Conservation (phyloP, 306 rosid genomes). For the Amphicarpaea edgeworthii region DNA sequence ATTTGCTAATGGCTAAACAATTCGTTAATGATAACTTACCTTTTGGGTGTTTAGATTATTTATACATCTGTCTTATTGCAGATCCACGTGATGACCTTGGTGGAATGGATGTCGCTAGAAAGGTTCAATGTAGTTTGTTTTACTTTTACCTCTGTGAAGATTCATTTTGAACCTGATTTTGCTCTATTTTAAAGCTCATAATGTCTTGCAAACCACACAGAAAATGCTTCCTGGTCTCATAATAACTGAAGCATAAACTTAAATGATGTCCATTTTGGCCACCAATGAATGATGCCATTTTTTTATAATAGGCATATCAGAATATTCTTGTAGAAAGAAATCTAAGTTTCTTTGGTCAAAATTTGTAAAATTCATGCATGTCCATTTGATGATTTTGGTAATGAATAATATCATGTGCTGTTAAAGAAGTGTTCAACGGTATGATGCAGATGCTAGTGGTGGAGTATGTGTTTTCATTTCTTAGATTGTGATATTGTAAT, state of each 20-base stretch:
- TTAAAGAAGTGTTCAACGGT: neutral
- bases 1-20: conserved; percentile 16
- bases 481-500: conserved; percentile 9
- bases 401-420: conserved; percentile 8
- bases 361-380: conserved; percentile 15
- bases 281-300: conserved; percentile 1
- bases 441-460: neutral
- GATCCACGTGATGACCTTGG: conserved; percentile 98
- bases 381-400: conserved; percentile 24
- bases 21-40: conserved; percentile 32
- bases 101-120: conserved; percentile 99
- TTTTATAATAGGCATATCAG: conserved; percentile 5
- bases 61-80: conserved; percentile 53
- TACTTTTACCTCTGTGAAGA: conserved; percentile 23
- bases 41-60: conserved; percentile 30
- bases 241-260: neutral
- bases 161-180: conserved; percentile 25
- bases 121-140: conserved; percentile 62
- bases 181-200: conserved; percentile 24
- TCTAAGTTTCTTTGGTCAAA: conserved; percentile 8
- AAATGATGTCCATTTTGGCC: neutral
- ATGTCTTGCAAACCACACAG: conserved; percentile 9
- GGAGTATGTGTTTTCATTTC: conserved; percentile 15
- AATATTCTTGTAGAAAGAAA: neutral
- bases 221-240: neutral